Percentiles rank a stretch among this genome's conserved stretches.
phyloP scores from a whole-genome alignment of 139 green algal genomes.

The Auxenochlorella protothecoides region DNA sequence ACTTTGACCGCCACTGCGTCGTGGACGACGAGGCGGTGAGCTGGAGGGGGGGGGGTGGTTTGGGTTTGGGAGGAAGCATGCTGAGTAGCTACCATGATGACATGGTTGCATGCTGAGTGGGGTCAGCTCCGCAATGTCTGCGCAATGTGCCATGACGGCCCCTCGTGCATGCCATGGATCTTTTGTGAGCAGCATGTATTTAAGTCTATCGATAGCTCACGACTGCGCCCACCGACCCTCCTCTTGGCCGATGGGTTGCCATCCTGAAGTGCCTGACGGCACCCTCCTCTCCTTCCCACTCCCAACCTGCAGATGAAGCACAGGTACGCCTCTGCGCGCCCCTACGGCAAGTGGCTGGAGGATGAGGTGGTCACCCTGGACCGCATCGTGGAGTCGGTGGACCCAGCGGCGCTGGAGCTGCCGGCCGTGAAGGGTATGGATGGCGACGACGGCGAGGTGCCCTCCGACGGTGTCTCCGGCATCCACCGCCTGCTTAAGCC shows the following conservation, averaged over 20 bases:
- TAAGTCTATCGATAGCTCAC: neutral
- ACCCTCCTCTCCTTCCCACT: neutral
- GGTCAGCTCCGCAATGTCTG: neutral
- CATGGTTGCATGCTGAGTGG: no score
- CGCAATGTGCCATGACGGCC: neutral
- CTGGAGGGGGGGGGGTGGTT: constrained; percentile 52
- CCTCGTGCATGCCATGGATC: neutral
- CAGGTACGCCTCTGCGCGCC: constrained; percentile 48
- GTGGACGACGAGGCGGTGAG: constrained; percentile 40
- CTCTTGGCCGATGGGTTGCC: neutral
- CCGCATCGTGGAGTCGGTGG: constrained; percentile 34
- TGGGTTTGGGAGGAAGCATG: constrained; percentile 20
- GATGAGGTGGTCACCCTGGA: constrained; percentile 58
- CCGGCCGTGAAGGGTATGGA: constrained; percentile 28
- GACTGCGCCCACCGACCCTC: neutral
- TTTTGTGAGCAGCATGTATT: neutral
- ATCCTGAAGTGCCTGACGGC: neutral
- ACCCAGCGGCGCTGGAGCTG: neutral
- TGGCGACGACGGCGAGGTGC: constrained; percentile 14
- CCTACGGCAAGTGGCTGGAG: constrained; percentile 79
- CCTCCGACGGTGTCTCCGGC: neutral
- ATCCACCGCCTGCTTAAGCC: constrained; percentile 21
- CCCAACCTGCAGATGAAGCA: constrained; percentile 46
- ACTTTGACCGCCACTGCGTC: constrained; percentile 62
- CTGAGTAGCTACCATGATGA: no score